Percentiles rank a stretch among this genome's conserved stretches.
Conservation (phyloP, 2,329 filamentous ascomycete species). For the Rasamsonia emersonii region DNA sequence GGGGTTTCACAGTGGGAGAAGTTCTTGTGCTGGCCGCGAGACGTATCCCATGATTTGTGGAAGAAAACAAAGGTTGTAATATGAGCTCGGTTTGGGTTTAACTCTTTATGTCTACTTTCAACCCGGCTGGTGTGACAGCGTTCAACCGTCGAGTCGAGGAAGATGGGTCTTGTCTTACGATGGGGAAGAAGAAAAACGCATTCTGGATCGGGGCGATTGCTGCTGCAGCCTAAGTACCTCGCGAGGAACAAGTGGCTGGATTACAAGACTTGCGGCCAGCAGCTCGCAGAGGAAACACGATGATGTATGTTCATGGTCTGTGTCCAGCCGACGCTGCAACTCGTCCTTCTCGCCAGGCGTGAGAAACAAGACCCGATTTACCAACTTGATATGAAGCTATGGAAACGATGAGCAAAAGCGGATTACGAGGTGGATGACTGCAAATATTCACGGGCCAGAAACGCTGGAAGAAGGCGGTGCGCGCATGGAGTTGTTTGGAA, state of each 20-base stretch:
- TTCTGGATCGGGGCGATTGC: too few relatives aligned
- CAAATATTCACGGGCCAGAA: conserved; percentile 13
- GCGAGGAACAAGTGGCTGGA: too few relatives aligned
- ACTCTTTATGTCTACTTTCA: background rate
- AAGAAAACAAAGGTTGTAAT: conserved; percentile 2
- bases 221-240: too few relatives aligned
- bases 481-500: background rate
- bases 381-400: conserved; percentile 18
- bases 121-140: too few relatives aligned
- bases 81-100: conserved; percentile 5
- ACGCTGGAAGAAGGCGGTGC: background rate
- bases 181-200: too few relatives aligned
- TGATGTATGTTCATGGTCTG: too few relatives aligned
- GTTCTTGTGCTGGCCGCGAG: conserved; percentile 10
- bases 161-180: background rate
- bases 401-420: conserved; percentile 23
- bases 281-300: conserved; percentile 1
- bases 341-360: conserved; percentile 7
- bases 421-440: conserved; percentile 26
- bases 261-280: too few relatives aligned
- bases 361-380: conserved; percentile 9
- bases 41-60: conserved; percentile 3
- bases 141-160: background rate
- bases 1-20: conserved; percentile 5
- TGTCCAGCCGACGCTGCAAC: too few relatives aligned